These are phyloP conservation scores for Apophysomyces trapeziformis DNA, from an alignment of 371 early-diverging fungal species.

Conservation along the genomic window DNA sequence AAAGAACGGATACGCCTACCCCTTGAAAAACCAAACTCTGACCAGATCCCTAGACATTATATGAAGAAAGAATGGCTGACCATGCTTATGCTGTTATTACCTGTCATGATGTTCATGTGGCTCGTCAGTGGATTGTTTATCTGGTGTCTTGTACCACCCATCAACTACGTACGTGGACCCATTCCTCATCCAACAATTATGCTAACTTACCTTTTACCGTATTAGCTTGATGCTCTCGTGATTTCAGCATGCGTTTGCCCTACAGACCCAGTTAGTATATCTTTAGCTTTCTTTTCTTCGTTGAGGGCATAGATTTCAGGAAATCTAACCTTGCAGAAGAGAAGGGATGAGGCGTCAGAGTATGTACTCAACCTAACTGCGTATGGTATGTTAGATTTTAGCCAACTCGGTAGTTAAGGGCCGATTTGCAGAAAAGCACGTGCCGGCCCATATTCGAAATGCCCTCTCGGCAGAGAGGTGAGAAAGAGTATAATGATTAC, in stretches of 20 bases:
- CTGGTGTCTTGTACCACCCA: slow-evolving; percentile 62
- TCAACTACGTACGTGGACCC: slow-evolving; percentile 62
- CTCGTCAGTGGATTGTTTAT: slow-evolving; percentile 75
- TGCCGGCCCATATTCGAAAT: slow-evolving; percentile 86
- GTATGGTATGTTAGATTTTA: slow-evolving; percentile 59
- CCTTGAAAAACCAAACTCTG: neutral
- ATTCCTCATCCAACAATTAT: slow-evolving; percentile 1
- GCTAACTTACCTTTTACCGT: slow-evolving; percentile 1
- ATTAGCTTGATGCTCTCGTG: slow-evolving; percentile 73
- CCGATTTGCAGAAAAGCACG: slow-evolving; percentile 91
- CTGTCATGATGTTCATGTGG: slow-evolving; percentile 91
- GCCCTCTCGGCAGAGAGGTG: slow-evolving; percentile 88
- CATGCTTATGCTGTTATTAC: slow-evolving; percentile 76
- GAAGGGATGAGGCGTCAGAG: neutral
- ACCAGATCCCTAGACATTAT: slow-evolving; percentile 43
- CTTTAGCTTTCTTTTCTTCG: neutral
- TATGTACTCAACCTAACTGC: neutral
- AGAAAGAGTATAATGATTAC: neutral
- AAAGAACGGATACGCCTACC: slow-evolving; percentile 17
- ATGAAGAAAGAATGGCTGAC: slow-evolving; percentile 65
- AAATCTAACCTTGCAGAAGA: neutral
- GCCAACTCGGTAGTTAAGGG: slow-evolving; percentile 96
- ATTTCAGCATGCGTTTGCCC: slow-evolving; percentile 93
- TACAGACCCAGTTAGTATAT: slow-evolving; percentile 87
- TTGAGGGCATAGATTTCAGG: neutral